Evolutionary conservation across 2,329 filamentous ascomycete species (phyloP).

Genomic region (Exophiala dermatitidis): DNA sequence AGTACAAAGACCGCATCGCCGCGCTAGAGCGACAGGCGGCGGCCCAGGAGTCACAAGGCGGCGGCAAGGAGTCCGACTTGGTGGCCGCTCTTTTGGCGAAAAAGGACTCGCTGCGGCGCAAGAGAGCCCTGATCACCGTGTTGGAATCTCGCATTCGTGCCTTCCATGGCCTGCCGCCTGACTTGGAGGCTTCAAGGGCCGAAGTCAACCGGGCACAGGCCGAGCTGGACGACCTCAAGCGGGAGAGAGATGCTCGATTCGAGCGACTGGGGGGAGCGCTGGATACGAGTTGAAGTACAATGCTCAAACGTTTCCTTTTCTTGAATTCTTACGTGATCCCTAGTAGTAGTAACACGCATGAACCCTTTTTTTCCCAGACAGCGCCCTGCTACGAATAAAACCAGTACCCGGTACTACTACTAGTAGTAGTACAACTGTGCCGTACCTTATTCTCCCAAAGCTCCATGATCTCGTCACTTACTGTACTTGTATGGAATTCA

Average conservation of each 20-base stretch:
- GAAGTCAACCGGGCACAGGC: slow-evolving; percentile 61
- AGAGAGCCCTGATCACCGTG: slow-evolving; percentile 51
- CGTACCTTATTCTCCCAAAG: too few relatives aligned
- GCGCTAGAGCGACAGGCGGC: slow-evolving; percentile 32
- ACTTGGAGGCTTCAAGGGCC: slow-evolving; percentile 60
- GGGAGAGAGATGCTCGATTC: slow-evolving; percentile 64
- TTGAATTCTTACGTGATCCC: too few relatives aligned
- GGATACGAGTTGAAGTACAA: background rate
- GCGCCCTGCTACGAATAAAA: too few relatives aligned
- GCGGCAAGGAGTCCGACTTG: background rate
- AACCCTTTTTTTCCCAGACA: too few relatives aligned
- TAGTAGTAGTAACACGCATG: too few relatives aligned
- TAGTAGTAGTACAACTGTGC: too few relatives aligned
- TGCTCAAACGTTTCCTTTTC: too few relatives aligned
- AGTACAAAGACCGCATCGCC: slow-evolving; percentile 53
- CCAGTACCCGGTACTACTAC: too few relatives aligned
- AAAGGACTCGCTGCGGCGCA: slow-evolving; percentile 5
- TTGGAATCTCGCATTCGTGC: slow-evolving; percentile 55
- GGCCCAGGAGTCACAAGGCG: background rate
- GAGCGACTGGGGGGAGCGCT: slow-evolving; percentile 44
- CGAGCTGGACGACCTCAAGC: slow-evolving; percentile 56
- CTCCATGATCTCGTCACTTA: too few relatives aligned
- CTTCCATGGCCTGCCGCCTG: slow-evolving; percentile 66
- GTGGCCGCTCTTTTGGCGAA: slow-evolving; percentile 4
- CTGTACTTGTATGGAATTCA: too few relatives aligned